A percentile compares a stretch with the other conserved stretches of the same genome.
Conservation (phyloP, 352 stramenopile genomes). For the Globisporangium polare region DNA sequence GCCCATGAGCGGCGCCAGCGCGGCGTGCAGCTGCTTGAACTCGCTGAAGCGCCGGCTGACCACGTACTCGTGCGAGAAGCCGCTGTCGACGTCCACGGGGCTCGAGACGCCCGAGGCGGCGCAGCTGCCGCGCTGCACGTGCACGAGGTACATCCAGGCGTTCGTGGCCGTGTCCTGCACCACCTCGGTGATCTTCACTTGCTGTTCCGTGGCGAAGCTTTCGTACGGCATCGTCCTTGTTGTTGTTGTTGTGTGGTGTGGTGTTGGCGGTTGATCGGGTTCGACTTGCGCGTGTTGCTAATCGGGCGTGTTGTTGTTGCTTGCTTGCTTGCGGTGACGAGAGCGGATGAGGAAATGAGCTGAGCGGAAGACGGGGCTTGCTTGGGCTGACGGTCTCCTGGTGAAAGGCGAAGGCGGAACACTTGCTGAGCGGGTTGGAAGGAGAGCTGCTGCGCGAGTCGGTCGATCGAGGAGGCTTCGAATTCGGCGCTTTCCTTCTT, state of each 20-base stretch:
- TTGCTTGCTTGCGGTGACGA: slow-evolving; percentile 3
- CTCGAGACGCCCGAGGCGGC: slow-evolving; percentile 7
- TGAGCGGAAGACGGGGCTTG: slow-evolving; percentile 10
- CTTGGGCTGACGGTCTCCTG: not conserved
- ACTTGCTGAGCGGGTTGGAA: slow-evolving; percentile 1
- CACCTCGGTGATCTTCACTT: slow-evolving; percentile 65
- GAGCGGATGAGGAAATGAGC: slow-evolving; percentile 23
- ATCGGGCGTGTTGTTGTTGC: not conserved
- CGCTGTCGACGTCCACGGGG: slow-evolving; percentile 23
- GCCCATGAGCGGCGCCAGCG: slow-evolving; percentile 50
- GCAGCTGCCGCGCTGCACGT: slow-evolving; percentile 45
- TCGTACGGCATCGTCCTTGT: slow-evolving; percentile 60
- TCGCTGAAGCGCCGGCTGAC: slow-evolving; percentile 70
- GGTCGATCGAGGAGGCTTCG: slow-evolving; percentile 5
- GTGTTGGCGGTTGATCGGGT: not conserved
- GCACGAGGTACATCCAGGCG: slow-evolving; percentile 68
- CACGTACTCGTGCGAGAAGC: slow-evolving; percentile 60
- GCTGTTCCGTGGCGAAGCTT: slow-evolving; percentile 66
- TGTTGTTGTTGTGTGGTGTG: not conserved
- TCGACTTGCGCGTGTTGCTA: not conserved
- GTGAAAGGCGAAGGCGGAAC: not conserved
- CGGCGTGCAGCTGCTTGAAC: slow-evolving; percentile 71
- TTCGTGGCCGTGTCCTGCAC: slow-evolving; percentile 57
- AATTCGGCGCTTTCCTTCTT: slow-evolving; percentile 11
- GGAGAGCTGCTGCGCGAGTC: not conserved